phyloP scores from a whole-genome alignment of 2,329 filamentous ascomycete species.

The Lomentospora prolificans region DNA sequence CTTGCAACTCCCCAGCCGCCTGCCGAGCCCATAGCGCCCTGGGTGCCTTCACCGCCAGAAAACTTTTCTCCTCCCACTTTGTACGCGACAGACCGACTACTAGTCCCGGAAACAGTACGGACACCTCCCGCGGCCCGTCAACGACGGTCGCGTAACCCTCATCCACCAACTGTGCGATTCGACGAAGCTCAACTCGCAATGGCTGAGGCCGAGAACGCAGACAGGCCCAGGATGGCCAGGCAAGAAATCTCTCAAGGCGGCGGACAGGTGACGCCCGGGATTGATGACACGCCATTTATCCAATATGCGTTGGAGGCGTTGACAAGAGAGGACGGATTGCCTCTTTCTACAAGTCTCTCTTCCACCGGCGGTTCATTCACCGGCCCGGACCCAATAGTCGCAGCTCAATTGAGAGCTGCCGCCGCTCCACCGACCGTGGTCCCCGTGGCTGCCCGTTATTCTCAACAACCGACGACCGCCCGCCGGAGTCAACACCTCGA shows the following conservation, averaged over 20 bases:
- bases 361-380: constrained; percentile 23
- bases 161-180: constrained; percentile 20
- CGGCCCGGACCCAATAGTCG: not conserved
- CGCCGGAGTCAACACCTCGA: not conserved
- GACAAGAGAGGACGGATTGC: constrained; percentile 57
- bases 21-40: not conserved
- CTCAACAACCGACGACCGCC: not conserved
- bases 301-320: constrained; percentile 83
- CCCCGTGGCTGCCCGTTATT: not conserved
- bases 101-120: not conserved
- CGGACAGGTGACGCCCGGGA: constrained; percentile 57
- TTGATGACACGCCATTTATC: constrained; percentile 81
- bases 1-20: not conserved
- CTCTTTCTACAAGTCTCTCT: constrained; percentile 13
- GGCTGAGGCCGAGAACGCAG: constrained; percentile 23
- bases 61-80: not conserved
- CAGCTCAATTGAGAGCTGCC: not conserved
- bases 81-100: not conserved
- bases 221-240: constrained; percentile 16
- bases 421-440: not conserved
- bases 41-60: constrained; percentile 6
- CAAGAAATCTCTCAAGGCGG: constrained; percentile 12
- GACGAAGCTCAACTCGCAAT: constrained; percentile 30
- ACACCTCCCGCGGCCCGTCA: not conserved
- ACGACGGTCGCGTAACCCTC: not conserved